phyloP scores from a whole-genome alignment of 345 rosid species.

The Melastoma malabathricum region DNA sequence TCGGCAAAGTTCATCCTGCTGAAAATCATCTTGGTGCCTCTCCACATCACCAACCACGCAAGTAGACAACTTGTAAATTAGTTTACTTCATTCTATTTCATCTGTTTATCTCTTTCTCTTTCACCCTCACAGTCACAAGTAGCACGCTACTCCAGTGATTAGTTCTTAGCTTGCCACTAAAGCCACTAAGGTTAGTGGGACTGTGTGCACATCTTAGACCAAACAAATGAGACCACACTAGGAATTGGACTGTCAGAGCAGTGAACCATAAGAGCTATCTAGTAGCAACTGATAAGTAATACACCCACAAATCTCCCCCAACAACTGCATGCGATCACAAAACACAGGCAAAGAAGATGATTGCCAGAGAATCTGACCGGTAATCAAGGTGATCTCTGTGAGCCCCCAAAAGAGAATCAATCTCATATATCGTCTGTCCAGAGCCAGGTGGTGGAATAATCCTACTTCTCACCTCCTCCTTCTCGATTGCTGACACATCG shows the following conservation, averaged over 20 bases:
- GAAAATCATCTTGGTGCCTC: slow-evolving; percentile 1
- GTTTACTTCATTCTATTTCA: neutral
- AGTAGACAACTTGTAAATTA: neutral
- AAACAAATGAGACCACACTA: too few relatives aligned
- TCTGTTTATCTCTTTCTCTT: neutral
- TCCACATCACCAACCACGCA: slow-evolving; percentile 9
- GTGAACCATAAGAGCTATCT: too few relatives aligned
- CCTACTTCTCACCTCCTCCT: slow-evolving; percentile 23
- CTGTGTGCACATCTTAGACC: neutral
- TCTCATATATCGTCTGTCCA: slow-evolving; percentile 70
- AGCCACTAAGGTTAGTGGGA: neutral
- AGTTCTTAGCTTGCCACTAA: slow-evolving; percentile 1
- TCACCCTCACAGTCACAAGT: neutral
- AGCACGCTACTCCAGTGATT: neutral
- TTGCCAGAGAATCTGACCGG: slow-evolving; percentile 42
- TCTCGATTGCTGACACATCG: slow-evolving; percentile 18
- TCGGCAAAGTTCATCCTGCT: neutral
- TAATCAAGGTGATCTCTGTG: slow-evolving; percentile 66
- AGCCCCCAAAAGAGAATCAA: slow-evolving; percentile 57
- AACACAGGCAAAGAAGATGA: too few relatives aligned
- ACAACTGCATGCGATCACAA: too few relatives aligned
- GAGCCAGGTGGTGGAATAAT: slow-evolving; percentile 58
- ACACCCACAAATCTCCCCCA: too few relatives aligned
- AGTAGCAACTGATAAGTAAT: too few relatives aligned
- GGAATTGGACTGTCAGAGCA: too few relatives aligned